Conservation (phyloP, 495 filamentous ascomycete species). For the Penicillium steckii region DNA sequence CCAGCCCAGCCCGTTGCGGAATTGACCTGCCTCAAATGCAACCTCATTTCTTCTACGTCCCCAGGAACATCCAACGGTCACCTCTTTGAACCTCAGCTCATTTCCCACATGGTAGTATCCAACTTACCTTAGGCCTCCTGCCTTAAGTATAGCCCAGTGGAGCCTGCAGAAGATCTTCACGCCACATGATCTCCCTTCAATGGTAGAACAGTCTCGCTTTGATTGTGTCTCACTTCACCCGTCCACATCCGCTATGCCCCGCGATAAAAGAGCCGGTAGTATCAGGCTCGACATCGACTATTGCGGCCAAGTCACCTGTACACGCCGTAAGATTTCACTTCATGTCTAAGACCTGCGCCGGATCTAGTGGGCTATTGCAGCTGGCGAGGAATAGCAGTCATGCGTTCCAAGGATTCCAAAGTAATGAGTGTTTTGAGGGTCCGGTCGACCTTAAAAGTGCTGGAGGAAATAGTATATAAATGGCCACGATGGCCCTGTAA, state of each 20-base stretch:
- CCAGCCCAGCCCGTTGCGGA: background rate
- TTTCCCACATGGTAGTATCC: background rate
- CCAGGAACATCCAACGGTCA: background rate
- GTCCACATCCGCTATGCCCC: background rate
- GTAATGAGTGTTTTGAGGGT: too few relatives aligned
- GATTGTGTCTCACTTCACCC: conserved; percentile 13
- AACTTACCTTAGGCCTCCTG: background rate
- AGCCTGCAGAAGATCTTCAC: conserved; percentile 9
- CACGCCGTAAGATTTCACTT: conserved; percentile 1
- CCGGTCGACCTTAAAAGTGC: too few relatives aligned
- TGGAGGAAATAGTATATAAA: too few relatives aligned
- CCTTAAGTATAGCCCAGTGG: background rate
- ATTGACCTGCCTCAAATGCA: conserved; percentile 7
- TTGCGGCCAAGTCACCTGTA: background rate
- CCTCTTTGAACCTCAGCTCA: background rate
- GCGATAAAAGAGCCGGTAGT: conserved; percentile 6
- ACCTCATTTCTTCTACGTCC: conserved; percentile 8
- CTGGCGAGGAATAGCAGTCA: background rate
- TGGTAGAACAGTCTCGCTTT: background rate
- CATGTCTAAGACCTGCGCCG: conserved; percentile 24
- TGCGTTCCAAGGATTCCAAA: too few relatives aligned
- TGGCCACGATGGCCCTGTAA: background rate
- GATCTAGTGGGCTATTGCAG: background rate
- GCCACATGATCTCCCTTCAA: conserved; percentile 3
- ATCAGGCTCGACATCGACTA: background rate